Evolutionary conservation across 306 rosid species (phyloP).

Genomic region (Rosa chinensis): DNA sequence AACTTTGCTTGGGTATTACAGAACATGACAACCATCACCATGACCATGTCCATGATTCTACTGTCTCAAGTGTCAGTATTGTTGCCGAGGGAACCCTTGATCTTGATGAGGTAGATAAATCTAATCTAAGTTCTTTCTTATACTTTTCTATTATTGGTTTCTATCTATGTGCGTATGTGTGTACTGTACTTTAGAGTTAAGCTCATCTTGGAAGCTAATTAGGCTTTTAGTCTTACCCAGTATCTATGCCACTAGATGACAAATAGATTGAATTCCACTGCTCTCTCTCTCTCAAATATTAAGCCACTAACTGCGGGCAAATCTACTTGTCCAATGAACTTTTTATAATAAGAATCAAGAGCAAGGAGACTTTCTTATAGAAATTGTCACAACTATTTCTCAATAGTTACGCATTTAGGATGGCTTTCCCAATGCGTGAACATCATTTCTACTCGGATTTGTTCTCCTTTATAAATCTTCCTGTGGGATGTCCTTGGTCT

Average conservation of each 20-base stretch:
- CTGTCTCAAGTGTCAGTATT: conserved; percentile 79
- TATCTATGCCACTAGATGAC: too few species aligned
- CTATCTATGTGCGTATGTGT: not conserved
- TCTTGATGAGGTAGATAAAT: conserved; percentile 72
- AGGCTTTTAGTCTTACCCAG: not conserved
- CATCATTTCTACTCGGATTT: not conserved
- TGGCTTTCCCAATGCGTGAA: not conserved
- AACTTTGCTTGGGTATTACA: conserved; percentile 32
- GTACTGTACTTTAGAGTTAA: not conserved
- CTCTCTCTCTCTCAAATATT: not conserved
- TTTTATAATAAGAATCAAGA: not conserved
- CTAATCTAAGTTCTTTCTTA: not conserved
- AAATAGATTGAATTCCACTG: not conserved
- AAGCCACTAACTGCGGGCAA: not conserved
- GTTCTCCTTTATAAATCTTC: not conserved
- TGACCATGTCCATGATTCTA: conserved; percentile 71
- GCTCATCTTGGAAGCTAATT: not conserved
- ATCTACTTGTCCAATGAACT: not conserved
- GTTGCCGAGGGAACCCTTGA: conserved; percentile 81
- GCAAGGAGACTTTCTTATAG: not conserved
- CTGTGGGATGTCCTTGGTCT: not conserved
- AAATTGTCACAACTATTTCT: not conserved
- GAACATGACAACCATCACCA: conserved; percentile 62
- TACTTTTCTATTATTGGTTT: not conserved
- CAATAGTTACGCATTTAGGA: not conserved